Base-by-base conservation (phyloP, 345 rosid species). In the Triadica sebifera region DNA sequence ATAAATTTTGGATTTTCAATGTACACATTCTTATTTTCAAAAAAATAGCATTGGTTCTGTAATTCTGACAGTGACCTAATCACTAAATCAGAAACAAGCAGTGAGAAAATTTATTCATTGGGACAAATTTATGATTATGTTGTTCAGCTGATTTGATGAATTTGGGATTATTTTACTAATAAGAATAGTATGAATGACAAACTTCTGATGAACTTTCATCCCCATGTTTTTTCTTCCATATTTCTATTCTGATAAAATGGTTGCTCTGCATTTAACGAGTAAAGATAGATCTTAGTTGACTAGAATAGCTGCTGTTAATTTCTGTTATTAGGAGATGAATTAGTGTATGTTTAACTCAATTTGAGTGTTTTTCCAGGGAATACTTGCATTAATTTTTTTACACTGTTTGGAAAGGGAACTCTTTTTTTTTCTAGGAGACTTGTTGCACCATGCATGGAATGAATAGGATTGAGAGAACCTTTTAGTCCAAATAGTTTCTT, bases 51-150 rank as follows among this genome's bases (percentile, higher is more conserved):
- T 57, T 57, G 43, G 13, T 25, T 50, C 19, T 66, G 49, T 45
- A 45, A 11, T 17, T 51, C 16, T 29, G 37, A 57, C 71, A 12
- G 66, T 74, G 37, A 69, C 56, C 57, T 46, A 53, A 6, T 71
- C 55, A 41, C 34, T 55, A 19, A 45, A 74, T 56, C 64, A 10
- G 6, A 45, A 74, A 39, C 51, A 43, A 53, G 15, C 53, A 10
- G 41, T 8, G 47, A 49, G 24, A 59, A 59, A 45, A 8, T 46
- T 46, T 38, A 37, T 12, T 34, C 9, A 19, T 61, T 49, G 20
- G 15, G 2, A 29, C 43, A 45, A 25, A 55, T 20, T 12, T 57
- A 29, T 22, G 15, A 24, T 43, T 39, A n/a, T 15, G 12, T 50
- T 29, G 51, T 46, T 72, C 43, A 64, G 8, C 5, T 51, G 15